Evolutionary conservation across 768 basidiomycete genomes (phyloP), one percentile per base, ranked within the genome.

Genomic region (Lactarius indigo): DNA sequence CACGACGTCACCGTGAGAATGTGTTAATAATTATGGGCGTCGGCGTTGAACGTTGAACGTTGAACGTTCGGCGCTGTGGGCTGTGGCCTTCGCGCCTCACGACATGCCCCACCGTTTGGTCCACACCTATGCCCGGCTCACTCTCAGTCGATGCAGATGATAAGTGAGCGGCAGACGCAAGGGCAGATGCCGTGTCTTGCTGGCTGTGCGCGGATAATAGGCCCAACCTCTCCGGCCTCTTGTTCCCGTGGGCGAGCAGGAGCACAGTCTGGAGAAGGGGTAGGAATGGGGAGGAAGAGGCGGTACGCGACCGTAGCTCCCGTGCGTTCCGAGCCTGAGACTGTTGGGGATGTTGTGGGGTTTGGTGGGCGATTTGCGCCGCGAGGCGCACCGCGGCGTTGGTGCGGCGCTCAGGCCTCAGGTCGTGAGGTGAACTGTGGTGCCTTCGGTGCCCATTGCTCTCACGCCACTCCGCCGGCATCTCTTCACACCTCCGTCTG

Each of bases 131-230:
- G 8, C 50, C 8, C 17, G 1, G 15, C 39, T 41, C 5, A 20
- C 42, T 9, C 42, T 54, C 52, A 9, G 64, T 59, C 64, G 61
- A 23, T 56, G 64, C 50, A 64, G 69, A 62, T 66, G 63, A 76
- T 83, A 59, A 6, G 73, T 72, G 35, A 35, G 3, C 4, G 35
- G 63, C 72, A 77, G n/a, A n/a, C n/a, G n/a, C n/a, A n/a, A n/a
- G n/a, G n/a, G n/a, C 68, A 74, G 84, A 67, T 78, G 78, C 62
- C 86, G 88, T 81, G 78, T 94, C 71, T 85, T 92, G 80, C 80
- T 84, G 63, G 93, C 94, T 71, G 93, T 92, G 13, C 83, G 85
- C 74, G 89, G 87, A 57, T 87, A 91, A 73, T 94, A 86, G 76
- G 73, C 79, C 63, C 94, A 90, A 91, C 89, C 90, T 18, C 37